Evolutionary conservation across 2,329 filamentous ascomycete genomes (phyloP), one percentile per base, ranked within the genome.

Genomic region (Mollisiaceae sp.): DNA sequence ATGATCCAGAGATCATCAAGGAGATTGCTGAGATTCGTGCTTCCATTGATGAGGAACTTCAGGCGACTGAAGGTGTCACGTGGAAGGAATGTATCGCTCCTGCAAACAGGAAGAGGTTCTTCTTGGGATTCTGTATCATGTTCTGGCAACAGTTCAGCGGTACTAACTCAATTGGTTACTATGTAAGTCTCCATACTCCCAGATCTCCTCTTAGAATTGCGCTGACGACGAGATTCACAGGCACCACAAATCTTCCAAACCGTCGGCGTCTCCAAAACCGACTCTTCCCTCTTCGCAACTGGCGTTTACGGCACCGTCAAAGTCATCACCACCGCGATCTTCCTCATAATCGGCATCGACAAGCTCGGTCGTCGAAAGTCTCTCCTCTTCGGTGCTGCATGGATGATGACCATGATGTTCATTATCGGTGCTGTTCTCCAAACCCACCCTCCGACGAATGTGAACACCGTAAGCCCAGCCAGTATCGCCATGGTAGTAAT

Each of bases 301-400:
- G 89, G 89, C 56, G 84, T 92, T 68, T 92, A 91, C 74, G 89
- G 89, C 24, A 83, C 91, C 54, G 85, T 91, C 65, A 91, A 91
- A 76, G 86, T 89, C 75, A 77, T 82, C n/a, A 83, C 85, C 38
- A 90, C 87, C 70, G 80, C 82, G 5, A 73, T 83, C 63, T 91
- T 91, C 80, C 80, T 92, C 24, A 73, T 89, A 69, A 89, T 90
- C 72, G 82, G 85, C n/a, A 89, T 67, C 14, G 70, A 92, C 74
- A 87, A 86, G 1, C 82, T 91, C 1, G 89, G 89, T 32, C 84
- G 89, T 62, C 80, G 88, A 12, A 70, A 67, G 50, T 83, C 81
- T 0, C 79, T 91, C 24, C 79, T 91, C 12, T 59, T 65, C n/a
- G 69, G 69, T 84, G 85, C 90, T 9, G 81, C 84, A 47, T 85